Percentiles rank a stretch among this genome's conserved stretches.
Evolutionary conservation across 352 stramenopile species (phyloP).

Genomic region (Elongisporangium undulatum): DNA sequence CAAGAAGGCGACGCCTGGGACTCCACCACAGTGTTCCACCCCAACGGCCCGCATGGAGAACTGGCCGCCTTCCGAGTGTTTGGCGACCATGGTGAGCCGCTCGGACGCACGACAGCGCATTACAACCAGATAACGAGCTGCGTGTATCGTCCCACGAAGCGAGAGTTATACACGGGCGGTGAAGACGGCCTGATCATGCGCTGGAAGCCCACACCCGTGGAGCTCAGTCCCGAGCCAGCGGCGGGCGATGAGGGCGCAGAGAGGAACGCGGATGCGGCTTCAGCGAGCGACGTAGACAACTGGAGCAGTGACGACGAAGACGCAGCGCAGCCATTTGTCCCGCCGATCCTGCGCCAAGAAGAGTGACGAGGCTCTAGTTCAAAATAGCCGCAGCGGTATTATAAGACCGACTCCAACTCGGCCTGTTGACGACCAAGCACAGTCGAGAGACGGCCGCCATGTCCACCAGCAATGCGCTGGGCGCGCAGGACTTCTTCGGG

Average conservation of each 20-base stretch:
- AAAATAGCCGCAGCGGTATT: constrained; percentile 1
- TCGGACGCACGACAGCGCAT: constrained; percentile 39
- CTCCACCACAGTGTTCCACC: constrained; percentile 56
- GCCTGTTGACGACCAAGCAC: background rate
- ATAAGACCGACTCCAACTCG: background rate
- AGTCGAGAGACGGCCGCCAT: background rate
- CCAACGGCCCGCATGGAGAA: constrained; percentile 46
- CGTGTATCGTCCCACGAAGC: constrained; percentile 42
- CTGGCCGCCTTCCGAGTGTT: constrained; percentile 50
- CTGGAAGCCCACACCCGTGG: constrained; percentile 36
- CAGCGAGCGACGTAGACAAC: constrained; percentile 27
- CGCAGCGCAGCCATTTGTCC: constrained; percentile 37
- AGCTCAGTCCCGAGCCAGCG: constrained; percentile 16
- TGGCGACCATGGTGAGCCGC: constrained; percentile 25
- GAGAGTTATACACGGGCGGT: constrained; percentile 56
- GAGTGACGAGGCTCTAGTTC: constrained; percentile 3
- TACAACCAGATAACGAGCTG: constrained; percentile 60
- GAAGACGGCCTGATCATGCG: constrained; percentile 72
- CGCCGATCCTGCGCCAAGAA: constrained; percentile 55
- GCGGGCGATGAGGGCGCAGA: constrained; percentile 7
- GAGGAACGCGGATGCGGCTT: constrained; percentile 11
- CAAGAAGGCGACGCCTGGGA: constrained; percentile 48
- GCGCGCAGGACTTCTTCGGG: constrained; percentile 50
- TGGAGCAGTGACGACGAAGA: constrained; percentile 58
- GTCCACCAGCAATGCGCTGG: constrained; percentile 11